A percentile compares a stretch with the other conserved stretches of the same genome.
These are phyloP conservation scores for Coccinonectria pachysandricola DNA, from an alignment of 2,329 filamentous ascomycete species.

Conservation along the genomic window DNA sequence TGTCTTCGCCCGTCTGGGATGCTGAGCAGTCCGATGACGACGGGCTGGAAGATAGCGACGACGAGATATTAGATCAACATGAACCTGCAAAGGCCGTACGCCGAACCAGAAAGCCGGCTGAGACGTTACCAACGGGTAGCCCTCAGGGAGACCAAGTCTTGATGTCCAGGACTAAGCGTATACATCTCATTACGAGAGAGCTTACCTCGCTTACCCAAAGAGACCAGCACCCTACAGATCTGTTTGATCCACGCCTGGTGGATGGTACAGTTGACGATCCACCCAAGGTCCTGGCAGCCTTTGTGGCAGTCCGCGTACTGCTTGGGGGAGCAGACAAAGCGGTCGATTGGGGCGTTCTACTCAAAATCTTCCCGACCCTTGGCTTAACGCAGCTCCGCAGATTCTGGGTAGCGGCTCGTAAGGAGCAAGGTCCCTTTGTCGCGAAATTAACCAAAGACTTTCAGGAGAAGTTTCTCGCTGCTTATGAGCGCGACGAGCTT, in stretches of 20 bases:
- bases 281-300: conserved; percentile 40
- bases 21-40: conserved; percentile 11
- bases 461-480: conserved; percentile 52
- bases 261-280: conserved; percentile 10
- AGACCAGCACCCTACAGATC: conserved; percentile 1
- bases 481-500: conserved; percentile 53
- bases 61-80: neutral
- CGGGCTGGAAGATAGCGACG: conserved; percentile 2
- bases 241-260: conserved; percentile 1
- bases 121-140: neutral
- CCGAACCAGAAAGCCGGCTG: too few relatives aligned
- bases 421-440: conserved; percentile 42
- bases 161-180: conserved; percentile 16
- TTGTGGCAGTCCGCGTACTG: conserved; percentile 47
- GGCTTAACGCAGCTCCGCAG: conserved; percentile 41
- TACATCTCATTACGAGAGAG: conserved; percentile 19
- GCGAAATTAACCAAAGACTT: conserved; percentile 49
- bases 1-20: conserved; percentile 7
- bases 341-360: conserved; percentile 51
- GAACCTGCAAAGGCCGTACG: too few relatives aligned
- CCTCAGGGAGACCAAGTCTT: conserved; percentile 3
- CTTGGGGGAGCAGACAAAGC: conserved; percentile 49
- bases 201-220: conserved; percentile 17
- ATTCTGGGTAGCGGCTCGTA: conserved; percentile 44
- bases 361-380: conserved; percentile 44